Evolutionary conservation across 371 early-diverging fungal genomes (phyloP).

Genomic region (Lichtheimia corymbifera): DNA sequence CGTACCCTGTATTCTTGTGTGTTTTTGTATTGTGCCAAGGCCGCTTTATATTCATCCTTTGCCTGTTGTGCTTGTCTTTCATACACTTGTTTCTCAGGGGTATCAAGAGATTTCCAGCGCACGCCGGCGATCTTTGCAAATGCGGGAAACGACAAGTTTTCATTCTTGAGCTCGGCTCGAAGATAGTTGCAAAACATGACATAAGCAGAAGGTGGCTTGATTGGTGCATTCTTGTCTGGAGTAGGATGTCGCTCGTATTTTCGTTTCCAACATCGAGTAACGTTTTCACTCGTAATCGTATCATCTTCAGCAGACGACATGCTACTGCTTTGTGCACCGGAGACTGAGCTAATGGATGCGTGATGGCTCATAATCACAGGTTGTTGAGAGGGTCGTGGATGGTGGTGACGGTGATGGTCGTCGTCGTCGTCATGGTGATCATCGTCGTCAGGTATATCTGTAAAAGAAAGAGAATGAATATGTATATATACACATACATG

Average conservation of each 20-base stretch:
- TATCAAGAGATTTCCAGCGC: conserved; percentile 48
- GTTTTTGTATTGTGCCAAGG: conserved; percentile 39
- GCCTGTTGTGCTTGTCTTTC: conserved; percentile 39
- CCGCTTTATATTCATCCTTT: conserved; percentile 39
- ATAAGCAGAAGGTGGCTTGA: conserved; percentile 59
- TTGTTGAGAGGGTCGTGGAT: neutral
- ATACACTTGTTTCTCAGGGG: conserved; percentile 32
- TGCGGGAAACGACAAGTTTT: conserved; percentile 51
- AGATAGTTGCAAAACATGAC: conserved; percentile 57
- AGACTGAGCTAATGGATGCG: conserved; percentile 24
- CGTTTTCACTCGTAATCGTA: conserved; percentile 32
- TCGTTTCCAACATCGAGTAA: conserved; percentile 38
- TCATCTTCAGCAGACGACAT: conserved; percentile 51
- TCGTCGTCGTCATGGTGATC: too few species aligned
- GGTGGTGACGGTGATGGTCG: neutral
- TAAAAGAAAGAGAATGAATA: neutral
- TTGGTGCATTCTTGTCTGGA: conserved; percentile 52
- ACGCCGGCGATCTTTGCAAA: conserved; percentile 55
- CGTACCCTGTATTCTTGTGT: conserved; percentile 38
- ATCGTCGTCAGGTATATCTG: neutral
- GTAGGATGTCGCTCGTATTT: conserved; percentile 57
- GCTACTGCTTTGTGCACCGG: conserved; percentile 24
- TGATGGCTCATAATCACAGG: conserved; percentile 10
- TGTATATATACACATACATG: too few species aligned
- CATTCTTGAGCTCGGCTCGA: conserved; percentile 43